A percentile compares a stretch with the other conserved stretches of the same genome.
These are phyloP conservation scores for Lathyrus sativus DNA, from an alignment of 306 rosid species.

Conservation along the genomic window DNA sequence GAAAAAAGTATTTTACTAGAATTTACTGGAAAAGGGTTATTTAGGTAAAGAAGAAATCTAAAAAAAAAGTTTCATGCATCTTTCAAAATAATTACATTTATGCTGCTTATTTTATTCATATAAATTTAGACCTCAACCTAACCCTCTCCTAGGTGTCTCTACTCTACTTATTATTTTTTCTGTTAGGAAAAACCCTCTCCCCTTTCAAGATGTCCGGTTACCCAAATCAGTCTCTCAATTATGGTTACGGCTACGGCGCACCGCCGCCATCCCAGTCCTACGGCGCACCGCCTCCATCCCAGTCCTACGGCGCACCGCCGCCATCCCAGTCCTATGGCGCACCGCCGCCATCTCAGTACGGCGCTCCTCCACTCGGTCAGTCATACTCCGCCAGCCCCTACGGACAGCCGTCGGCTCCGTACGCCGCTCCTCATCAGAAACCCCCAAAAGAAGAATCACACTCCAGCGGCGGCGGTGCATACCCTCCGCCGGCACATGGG, in stretches of 20 bases:
- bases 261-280: constrained; percentile 12
- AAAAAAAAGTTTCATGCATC: too few species aligned
- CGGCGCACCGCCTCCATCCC: constrained; percentile 22
- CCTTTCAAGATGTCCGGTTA: constrained; percentile 35
- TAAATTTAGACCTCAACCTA: background rate
- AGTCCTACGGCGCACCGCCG: constrained; percentile 31
- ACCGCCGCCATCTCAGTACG: constrained; percentile 15
- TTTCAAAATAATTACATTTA: background rate
- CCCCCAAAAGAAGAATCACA: constrained; percentile 56
- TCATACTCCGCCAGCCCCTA: constrained; percentile 35
- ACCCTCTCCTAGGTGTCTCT: background rate
- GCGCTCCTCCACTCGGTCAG: constrained; percentile 23
- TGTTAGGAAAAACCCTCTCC: background rate
- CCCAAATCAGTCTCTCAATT: constrained; percentile 32
- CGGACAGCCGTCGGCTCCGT: constrained; percentile 41
- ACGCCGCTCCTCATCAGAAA: constrained; percentile 39
- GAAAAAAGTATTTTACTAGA: too few species aligned
- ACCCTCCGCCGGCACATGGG: constrained; percentile 49
- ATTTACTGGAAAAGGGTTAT: too few species aligned
- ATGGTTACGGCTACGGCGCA: constrained; percentile 38
- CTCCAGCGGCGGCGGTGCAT: constrained; percentile 37
- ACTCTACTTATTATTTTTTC: background rate
- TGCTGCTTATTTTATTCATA: background rate
- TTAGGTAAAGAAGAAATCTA: too few species aligned
- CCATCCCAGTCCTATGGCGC: constrained; percentile 24